A percentile compares a stretch with the other conserved stretches of the same genome.
Conservation (phyloP, 768 basidiomycete species). For the Pholiota microspora region DNA sequence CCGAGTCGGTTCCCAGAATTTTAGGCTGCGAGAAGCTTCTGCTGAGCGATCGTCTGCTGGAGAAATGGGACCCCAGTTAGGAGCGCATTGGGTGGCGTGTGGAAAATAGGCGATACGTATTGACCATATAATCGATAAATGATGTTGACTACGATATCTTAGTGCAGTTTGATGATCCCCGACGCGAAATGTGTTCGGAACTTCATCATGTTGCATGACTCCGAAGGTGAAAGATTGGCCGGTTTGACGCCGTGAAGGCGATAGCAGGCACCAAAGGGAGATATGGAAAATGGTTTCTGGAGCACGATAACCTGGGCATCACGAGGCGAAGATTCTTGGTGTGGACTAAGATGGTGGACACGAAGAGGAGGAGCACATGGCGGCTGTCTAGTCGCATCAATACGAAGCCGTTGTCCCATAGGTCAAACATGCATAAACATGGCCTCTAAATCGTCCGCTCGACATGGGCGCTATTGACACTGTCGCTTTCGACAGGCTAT, state of each 20-base stretch:
- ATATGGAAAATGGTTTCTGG: not conserved
- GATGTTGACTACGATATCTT: not conserved
- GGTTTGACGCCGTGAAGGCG: not conserved
- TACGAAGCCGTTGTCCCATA: slow-evolving; percentile 1
- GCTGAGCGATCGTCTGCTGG: not conserved
- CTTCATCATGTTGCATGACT: not conserved
- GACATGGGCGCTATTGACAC: not conserved
- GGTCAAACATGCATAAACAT: slow-evolving; percentile 10
- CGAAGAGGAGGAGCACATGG: slow-evolving; percentile 21
- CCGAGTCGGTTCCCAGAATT: not conserved
- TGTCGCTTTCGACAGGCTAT: not conserved
- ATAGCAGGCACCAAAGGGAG: not conserved
- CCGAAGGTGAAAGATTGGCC: not conserved
- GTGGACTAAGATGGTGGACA: slow-evolving; percentile 12
- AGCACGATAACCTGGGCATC: not conserved
- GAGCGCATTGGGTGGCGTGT: not conserved
- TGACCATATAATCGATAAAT: not conserved
- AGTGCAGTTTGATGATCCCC: not conserved
- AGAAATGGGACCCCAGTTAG: not conserved
- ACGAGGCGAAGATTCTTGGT: slow-evolving; percentile 11
- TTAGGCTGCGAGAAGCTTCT: too few species aligned
- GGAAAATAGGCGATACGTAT: not conserved
- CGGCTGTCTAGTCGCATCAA: slow-evolving; percentile 8
- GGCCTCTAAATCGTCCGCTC: slow-evolving; percentile 3
- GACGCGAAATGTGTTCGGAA: not conserved